These are phyloP conservation scores for Xylaria castorea DNA, from an alignment of 495 filamentous ascomycete species.

Conservation along the genomic window DNA sequence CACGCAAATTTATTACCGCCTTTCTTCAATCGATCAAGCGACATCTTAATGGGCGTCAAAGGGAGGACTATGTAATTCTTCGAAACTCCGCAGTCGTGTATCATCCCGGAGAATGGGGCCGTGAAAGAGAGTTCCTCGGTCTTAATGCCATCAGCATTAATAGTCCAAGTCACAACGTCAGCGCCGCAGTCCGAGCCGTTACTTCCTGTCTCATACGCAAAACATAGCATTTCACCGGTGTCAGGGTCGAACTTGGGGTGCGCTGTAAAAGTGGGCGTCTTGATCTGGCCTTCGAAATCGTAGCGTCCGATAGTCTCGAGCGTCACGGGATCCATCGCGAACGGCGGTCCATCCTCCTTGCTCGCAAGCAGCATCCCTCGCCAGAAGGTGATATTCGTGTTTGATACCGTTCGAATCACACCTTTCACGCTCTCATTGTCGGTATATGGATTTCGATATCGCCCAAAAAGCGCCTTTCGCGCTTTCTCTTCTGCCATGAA, in stretches of 20 bases:
- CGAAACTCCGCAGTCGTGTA: conserved; percentile 62
- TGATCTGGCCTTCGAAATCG: conserved; percentile 64
- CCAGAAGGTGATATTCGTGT: conserved; percentile 64
- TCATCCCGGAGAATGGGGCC: conserved; percentile 61
- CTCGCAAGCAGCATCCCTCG: conserved; percentile 58
- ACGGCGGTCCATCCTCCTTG: conserved; percentile 64
- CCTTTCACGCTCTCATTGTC: conserved; percentile 58
- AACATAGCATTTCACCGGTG: conserved; percentile 63
- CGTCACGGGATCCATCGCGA: conserved; percentile 61
- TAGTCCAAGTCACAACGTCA: conserved; percentile 58
- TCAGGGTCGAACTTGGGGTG: conserved; percentile 67
- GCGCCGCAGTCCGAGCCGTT: conserved; percentile 51
- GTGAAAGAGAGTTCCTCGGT: conserved; percentile 56
- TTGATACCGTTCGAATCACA: conserved; percentile 57
- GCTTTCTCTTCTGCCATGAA: conserved; percentile 51
- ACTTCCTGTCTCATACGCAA: conserved; percentile 60
- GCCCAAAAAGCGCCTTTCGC: conserved; percentile 52
- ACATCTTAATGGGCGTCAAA: conserved; percentile 58
- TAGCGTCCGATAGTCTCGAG: conserved; percentile 61
- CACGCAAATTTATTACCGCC: conserved; percentile 64
- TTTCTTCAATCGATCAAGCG: conserved; percentile 58
- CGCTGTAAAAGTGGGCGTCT: conserved; percentile 61
- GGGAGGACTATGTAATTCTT: conserved; percentile 61
- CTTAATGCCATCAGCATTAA: conserved; percentile 51
- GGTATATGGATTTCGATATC: conserved; percentile 63